Base-by-base conservation (phyloP, 2,329 filamentous ascomycete genomes). In the Diaporthe aspalathi region DNA sequence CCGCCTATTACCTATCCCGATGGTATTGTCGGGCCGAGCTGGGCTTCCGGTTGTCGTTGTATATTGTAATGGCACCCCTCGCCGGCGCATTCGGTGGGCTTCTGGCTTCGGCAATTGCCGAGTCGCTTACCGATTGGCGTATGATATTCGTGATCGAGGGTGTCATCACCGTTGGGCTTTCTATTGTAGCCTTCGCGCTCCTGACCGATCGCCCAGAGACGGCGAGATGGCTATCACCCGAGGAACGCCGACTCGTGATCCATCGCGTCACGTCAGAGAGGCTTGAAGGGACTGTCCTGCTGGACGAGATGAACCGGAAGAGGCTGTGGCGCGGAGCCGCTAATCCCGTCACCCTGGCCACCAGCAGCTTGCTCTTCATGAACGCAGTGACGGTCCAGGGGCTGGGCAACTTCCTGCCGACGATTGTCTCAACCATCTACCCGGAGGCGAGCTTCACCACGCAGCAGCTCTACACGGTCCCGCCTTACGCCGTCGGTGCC, bases 61-160 rank as follows among this genome's bases (percentile, higher is more conserved):
- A 91, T 78, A 88, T 91, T 53, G 88, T 90, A 62, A 90, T 89
- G 85, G 88, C 89, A 0, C 89, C 89, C 1, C 80, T 92, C 0
- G 89, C 89, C 0, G 89, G 89, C 20, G 89, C 89, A 0, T 91
- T 91, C 73, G 89, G 90, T n/a, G 90, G 90, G 1, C 83, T 92
- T 0, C 79, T 92, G 2, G 85, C 85, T 14, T 89, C 85, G 0
- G 91, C 82, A 0, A 93, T 93, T 60, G 81, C 92, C 11, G 35
- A 11, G 9, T 38, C 35, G 35, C 35, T 38, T 38, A 11, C 6
- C 2, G 11, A 38, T 2, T 93, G 91, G 91, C 83, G 90, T 9
- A 92, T 92, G 90, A 92, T 93, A 66, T 93, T 93, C 68, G 87
- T 85, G 5, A 89, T 93, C n/a, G 91, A 93, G 77, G 91, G 91